Conservation (phyloP, 106 monocot species). For the Vanilla planifolia region DNA sequence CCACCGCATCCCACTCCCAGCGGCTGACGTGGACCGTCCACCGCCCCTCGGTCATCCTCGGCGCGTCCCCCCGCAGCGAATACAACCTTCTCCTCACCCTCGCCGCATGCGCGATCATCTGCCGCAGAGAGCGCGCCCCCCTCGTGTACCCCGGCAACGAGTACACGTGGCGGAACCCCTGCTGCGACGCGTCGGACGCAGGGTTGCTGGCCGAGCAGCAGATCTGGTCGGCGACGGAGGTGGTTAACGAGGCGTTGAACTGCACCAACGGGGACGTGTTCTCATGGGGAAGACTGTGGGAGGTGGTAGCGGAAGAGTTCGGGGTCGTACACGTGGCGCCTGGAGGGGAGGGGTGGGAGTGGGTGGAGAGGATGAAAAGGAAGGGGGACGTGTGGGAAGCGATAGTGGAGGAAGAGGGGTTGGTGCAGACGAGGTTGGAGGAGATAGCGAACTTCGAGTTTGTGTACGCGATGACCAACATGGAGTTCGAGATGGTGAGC, state of each 20-base stretch:
- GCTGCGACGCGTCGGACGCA: conserved; percentile 22
- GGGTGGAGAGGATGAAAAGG: conserved; percentile 10
- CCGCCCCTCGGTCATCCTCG: conserved; percentile 12
- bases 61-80: conserved; percentile 7
- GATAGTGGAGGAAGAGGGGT: conserved; percentile 13
- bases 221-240: conserved; percentile 5
- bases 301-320: conserved; percentile 13
- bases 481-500: conserved; percentile 15
- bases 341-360: neutral
- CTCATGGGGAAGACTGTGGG: conserved; percentile 19
- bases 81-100: conserved; percentile 22
- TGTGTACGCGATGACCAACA: neutral
- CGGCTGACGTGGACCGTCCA: conserved; percentile 17
- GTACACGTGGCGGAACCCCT: conserved; percentile 13
- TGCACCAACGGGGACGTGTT: conserved; percentile 25
- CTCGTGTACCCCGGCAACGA: conserved; percentile 1
- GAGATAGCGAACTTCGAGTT: conserved; percentile 10
- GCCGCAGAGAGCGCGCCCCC: conserved; percentile 9
- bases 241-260: conserved; percentile 14
- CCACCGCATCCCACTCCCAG: neutral
- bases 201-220: conserved; percentile 13
- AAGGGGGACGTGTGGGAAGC: conserved; percentile 6
- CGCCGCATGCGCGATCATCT: conserved; percentile 11
- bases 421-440: conserved; percentile 2
- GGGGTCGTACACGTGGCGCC: conserved; percentile 8